Base-by-base conservation (phyloP, 2,329 filamentous ascomycete species). In the Zalaria sp. region DNA sequence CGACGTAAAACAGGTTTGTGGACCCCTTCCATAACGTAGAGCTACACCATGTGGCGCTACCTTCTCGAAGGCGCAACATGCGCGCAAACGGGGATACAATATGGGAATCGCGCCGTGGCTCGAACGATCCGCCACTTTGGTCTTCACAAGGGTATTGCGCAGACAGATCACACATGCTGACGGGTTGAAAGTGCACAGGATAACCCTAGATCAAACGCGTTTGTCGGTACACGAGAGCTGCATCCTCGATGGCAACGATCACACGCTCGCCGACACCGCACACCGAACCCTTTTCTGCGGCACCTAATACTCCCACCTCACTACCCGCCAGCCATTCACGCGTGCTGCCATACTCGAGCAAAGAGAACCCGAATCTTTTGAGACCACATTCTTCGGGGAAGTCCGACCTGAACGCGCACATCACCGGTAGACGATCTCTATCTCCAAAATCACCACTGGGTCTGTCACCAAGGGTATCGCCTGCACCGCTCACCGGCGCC, bases 401-500 rank as follows among this genome's bases (percentile, higher is more conserved):
- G 35, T 38, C 36, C 18, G 44, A 46, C 31, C 47, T 35, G 34
- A 46, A 45, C 40, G 49, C 47, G 41, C 46, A 43, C 37, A 49
- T 46, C 28, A 46, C 31, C 35, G 43, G 27, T 39, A 46, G 27
- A n/a, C 31, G 35, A 25, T 52, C 55, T 11, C 37, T 45, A 52
- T 64, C 65, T 40, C 63, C 65, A 39, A 66, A 63, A 44, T 63
- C 63, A 6, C 59, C 60, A 43, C 46, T 45, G 27, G 58, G 57
- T 5, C 49, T 63, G 38, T 66, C 64, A 29, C 61, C 63, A 5
- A 51, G 55, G 44, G 56, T 54, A 31, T 64, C 61, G 10, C 63
- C 64, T 3, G 55, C 57, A 43, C 60, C 61, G 31, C 57, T 72
- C 26, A 69, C 68, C 1, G 68, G 65, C 37, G 64, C 65, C 18